phyloP scores from a whole-genome alignment of 306 rosid genomes.

The Gastrolobium bilobum region DNA sequence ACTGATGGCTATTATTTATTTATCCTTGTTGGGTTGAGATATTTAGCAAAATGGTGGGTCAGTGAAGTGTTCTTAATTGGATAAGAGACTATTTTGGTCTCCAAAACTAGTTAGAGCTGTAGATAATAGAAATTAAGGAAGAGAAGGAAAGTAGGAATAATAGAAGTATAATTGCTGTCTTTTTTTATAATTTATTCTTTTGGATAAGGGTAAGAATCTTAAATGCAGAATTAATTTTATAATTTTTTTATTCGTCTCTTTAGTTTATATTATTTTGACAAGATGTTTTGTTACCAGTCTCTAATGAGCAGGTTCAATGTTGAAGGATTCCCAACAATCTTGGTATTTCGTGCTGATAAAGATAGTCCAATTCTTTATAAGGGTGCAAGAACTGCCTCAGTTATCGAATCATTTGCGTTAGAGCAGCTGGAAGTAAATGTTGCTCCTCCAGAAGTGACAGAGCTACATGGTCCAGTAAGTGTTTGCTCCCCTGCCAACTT shows the following conservation, averaged over 20 bases:
- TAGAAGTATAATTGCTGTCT: not conserved
- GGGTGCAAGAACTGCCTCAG: conserved; percentile 89
- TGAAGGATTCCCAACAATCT: conserved; percentile 97
- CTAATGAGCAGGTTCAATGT: conserved; percentile 96
- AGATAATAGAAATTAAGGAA: not conserved
- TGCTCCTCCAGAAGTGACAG: conserved; percentile 95
- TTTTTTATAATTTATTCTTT: conserved; percentile 36
- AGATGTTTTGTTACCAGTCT: conserved; percentile 66
- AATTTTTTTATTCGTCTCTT: not conserved
- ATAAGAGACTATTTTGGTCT: not conserved
- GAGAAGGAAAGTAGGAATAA: not conserved
- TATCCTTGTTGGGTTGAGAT: not conserved
- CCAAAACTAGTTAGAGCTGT: conserved; percentile 16
- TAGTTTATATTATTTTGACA: conserved; percentile 53
- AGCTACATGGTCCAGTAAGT: conserved; percentile 81
- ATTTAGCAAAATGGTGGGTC: not conserved
- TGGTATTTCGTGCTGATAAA: conserved; percentile 95
- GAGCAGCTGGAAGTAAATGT: conserved; percentile 87
- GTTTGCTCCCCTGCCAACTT: conserved; percentile 35
- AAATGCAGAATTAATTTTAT: not conserved
- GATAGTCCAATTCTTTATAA: conserved; percentile 89
- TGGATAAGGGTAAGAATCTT: not conserved
- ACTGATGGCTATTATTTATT: not conserved
- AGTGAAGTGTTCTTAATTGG: not conserved
- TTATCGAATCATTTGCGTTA: conserved; percentile 89